Evolutionary conservation across 495 filamentous ascomycete species (phyloP).

Genomic region (Trypethelium eluteriae): DNA sequence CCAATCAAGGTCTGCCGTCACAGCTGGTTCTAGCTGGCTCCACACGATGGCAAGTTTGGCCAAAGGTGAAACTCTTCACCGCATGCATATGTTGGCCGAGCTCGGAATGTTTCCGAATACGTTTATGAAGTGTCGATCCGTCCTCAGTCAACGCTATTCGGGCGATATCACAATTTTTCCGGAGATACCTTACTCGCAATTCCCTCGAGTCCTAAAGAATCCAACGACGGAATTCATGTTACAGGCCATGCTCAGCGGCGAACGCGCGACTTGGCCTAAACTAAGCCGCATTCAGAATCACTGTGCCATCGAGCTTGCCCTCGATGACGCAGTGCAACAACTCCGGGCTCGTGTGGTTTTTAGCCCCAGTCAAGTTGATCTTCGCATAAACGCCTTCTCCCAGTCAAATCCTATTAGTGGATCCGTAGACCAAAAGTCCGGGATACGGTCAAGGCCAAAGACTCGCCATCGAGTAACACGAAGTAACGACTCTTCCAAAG

Average conservation of each 20-base stretch:
- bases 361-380: constrained; percentile 61
- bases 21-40: constrained; percentile 51
- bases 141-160: constrained; percentile 82
- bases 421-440: background rate
- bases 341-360: constrained; percentile 73
- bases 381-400: constrained; percentile 33
- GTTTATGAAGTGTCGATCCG: constrained; percentile 68
- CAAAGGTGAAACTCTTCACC: constrained; percentile 71
- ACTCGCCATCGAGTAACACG: constrained; percentile 13
- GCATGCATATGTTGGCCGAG: constrained; percentile 74
- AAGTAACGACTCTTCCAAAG: constrained; percentile 9
- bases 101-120: constrained; percentile 74
- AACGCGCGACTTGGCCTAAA: constrained; percentile 86
- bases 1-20: constrained; percentile 35
- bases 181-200: constrained; percentile 62
- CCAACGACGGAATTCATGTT: constrained; percentile 88
- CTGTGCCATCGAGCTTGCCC: constrained; percentile 74
- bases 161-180: constrained; percentile 96
- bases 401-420: constrained; percentile 5
- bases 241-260: constrained; percentile 63
- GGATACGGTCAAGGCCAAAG: constrained; percentile 15
- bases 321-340: constrained; percentile 73
- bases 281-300: constrained; percentile 73
- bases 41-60: constrained; percentile 64
- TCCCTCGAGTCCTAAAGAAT: constrained; percentile 72